These are phyloP conservation scores for Prunus mongolica DNA, from an alignment of 306 rosid species.

Conservation along the genomic window DNA sequence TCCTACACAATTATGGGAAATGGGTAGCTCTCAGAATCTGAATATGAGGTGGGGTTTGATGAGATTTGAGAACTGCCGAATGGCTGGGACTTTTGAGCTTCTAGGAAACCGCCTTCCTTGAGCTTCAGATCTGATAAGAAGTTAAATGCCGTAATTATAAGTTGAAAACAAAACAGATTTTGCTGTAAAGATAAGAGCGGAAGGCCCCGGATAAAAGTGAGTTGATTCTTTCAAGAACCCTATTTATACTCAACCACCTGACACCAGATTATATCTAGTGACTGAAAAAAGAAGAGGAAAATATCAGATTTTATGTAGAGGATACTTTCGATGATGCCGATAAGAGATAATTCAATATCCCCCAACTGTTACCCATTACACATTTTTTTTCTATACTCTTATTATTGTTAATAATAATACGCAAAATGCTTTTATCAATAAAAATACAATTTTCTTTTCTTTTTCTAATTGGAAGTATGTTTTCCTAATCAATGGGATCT, in stretches of 20 bases:
- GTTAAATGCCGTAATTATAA: neutral
- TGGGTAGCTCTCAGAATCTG: slow-evolving; percentile 24
- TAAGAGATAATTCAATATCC: neutral
- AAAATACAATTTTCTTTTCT: neutral
- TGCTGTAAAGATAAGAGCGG: neutral
- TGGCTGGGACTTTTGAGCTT: neutral
- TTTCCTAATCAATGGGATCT: neutral
- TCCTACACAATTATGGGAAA: slow-evolving; percentile 10
- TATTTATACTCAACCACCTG: neutral
- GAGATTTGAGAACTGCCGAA: neutral
- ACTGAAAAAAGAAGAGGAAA: neutral
- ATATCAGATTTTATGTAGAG: neutral
- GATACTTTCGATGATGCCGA: neutral
- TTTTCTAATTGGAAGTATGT: too few relatives aligned
- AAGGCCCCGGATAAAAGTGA: neutral
- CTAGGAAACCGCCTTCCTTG: neutral
- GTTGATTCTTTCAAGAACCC: neutral
- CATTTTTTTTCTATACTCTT: neutral
- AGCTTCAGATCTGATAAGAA: slow-evolving; percentile 3
- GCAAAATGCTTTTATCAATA: neutral
- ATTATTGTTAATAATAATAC: neutral
- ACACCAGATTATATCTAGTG: neutral
- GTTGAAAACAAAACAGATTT: neutral
- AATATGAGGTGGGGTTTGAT: neutral
- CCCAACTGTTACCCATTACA: neutral